phyloP scores from a whole-genome alignment of 345 rosid species.

The Geranium brycei region DNA sequence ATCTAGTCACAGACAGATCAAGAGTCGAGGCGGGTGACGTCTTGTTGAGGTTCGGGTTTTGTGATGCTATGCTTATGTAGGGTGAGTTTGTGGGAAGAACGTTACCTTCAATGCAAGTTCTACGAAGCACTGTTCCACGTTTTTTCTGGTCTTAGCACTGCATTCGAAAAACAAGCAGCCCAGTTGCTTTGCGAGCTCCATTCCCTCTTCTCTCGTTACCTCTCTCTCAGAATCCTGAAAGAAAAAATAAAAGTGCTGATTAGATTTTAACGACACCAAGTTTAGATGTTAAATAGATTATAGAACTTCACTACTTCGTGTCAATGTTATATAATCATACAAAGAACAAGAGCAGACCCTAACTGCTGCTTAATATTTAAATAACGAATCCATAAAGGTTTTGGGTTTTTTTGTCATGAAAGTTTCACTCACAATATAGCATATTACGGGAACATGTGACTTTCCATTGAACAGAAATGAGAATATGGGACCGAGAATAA shows the following conservation, averaged over 20 bases:
- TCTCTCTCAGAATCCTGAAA: constrained; percentile 68
- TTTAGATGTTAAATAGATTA: too few species aligned
- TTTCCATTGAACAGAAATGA: too few species aligned
- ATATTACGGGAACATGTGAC: too few species aligned
- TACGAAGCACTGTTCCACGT: constrained; percentile 76
- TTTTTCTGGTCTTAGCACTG: constrained; percentile 76
- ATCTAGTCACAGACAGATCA: constrained; percentile 6
- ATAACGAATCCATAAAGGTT: too few species aligned
- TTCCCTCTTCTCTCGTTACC: constrained; percentile 76
- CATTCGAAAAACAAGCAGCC: constrained; percentile 68
- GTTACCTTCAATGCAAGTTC: constrained; percentile 63
- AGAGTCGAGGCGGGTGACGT: not conserved
- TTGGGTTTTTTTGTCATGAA: too few species aligned
- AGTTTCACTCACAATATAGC: too few species aligned
- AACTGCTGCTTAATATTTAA: too few species aligned
- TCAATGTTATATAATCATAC: not conserved
- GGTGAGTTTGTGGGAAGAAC: not conserved
- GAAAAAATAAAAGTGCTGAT: not conserved
- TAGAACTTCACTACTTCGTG: not conserved
- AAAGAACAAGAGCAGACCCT: too few species aligned
- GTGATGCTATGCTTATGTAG: not conserved
- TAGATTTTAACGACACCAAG: not conserved
- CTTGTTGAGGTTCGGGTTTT: not conserved
- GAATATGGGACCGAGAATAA: too few species aligned
- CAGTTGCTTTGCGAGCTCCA: constrained; percentile 53